Conservation (phyloP, 2,329 filamentous ascomycete genomes). For the Tolypocladium nubicola region DNA sequence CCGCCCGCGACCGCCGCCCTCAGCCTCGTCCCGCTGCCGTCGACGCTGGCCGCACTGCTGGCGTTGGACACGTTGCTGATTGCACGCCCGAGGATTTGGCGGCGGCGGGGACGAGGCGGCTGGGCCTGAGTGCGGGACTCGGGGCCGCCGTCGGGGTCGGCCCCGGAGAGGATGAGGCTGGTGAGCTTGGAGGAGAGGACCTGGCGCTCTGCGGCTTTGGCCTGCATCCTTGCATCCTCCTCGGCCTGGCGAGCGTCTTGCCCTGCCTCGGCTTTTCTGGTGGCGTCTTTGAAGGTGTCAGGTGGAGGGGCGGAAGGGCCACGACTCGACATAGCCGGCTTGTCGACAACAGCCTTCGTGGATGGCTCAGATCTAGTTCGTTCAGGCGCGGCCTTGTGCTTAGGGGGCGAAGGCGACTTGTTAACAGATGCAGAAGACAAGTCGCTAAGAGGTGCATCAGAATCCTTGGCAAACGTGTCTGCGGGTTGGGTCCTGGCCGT, state of each 20-base stretch:
- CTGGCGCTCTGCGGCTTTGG: conserved; percentile 26
- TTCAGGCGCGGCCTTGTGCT: conserved; percentile 8
- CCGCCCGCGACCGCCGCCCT: background rate
- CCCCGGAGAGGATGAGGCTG: conserved; percentile 26
- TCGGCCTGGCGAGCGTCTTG: conserved; percentile 4
- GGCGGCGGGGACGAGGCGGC: conserved; percentile 21
- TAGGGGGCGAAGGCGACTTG: conserved; percentile 25
- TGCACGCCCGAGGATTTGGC: conserved; percentile 46
- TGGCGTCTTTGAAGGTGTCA: background rate
- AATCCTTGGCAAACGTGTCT: conserved; percentile 15
- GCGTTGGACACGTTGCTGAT: conserved; percentile 45
- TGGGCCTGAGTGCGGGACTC: conserved; percentile 4
- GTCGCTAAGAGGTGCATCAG: conserved; percentile 28
- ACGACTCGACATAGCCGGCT: background rate
- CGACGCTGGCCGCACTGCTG: conserved; percentile 34
- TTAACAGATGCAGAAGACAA: conserved; percentile 29
- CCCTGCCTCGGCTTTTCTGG: conserved; percentile 4
- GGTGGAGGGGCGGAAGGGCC: conserved; percentile 6
- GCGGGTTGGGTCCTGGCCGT: conserved; percentile 28
- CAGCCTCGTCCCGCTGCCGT: conserved; percentile 11
- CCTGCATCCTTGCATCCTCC: conserved; percentile 12
- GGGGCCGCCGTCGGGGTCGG: conserved; percentile 4
- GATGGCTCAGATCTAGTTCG: conserved; percentile 29
- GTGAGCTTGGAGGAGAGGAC: conserved; percentile 31
- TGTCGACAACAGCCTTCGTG: conserved; percentile 5